These are phyloP conservation scores for Chlamydomonas sphaeroides DNA, from an alignment of 139 green algal genomes.

Conservation along the genomic window DNA sequence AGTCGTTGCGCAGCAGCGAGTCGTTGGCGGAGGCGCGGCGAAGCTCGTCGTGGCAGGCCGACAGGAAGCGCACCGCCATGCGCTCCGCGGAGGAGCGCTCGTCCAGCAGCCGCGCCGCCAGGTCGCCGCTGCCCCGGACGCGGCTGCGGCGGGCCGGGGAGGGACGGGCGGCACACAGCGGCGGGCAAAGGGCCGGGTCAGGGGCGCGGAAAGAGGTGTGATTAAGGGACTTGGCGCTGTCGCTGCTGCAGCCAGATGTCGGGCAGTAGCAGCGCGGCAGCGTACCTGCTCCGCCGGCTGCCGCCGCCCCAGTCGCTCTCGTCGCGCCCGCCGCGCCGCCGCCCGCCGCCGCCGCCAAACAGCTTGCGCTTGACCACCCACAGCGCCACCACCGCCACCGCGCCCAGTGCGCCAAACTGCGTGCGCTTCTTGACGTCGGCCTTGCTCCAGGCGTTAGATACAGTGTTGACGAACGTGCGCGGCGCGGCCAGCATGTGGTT, in stretches of 20 bases:
- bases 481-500: constrained; percentile 44
- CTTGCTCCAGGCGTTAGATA: constrained; percentile 39
- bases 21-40: constrained; percentile 35
- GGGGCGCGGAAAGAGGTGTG: too few relatives aligned
- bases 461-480: constrained; percentile 31
- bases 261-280: too few relatives aligned
- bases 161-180: too few relatives aligned
- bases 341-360: constrained; percentile 10
- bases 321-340: background rate
- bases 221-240: too few relatives aligned
- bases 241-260: too few relatives aligned
- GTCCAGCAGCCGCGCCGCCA: constrained; percentile 26
- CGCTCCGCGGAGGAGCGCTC: constrained; percentile 9
- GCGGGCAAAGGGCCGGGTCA: too few relatives aligned
- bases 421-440: constrained; percentile 29
- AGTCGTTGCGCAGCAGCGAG: constrained; percentile 58
- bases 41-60: constrained; percentile 42
- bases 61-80: constrained; percentile 12
- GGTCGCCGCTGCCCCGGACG: background rate
- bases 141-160: background rate
- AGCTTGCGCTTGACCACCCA: constrained; percentile 36
- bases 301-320: constrained; percentile 29
- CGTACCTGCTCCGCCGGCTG: background rate
- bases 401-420: constrained; percentile 27
- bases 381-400: constrained; percentile 41